Evolutionary conservation across 2,329 filamentous ascomycete genomes (phyloP).

Genomic region (Arthrobotrys megalospora): DNA sequence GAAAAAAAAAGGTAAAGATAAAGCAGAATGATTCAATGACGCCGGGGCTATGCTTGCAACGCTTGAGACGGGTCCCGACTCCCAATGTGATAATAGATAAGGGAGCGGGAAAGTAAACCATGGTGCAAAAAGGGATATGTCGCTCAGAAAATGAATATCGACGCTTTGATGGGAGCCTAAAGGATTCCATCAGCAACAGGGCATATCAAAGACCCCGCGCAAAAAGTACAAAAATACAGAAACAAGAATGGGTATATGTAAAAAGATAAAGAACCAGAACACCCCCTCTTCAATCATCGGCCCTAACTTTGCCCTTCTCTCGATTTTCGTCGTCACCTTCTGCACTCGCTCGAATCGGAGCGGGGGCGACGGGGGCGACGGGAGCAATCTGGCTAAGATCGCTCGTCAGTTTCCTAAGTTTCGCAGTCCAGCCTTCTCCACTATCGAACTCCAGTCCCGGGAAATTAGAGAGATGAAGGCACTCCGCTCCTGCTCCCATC

Average conservation of each 20-base stretch:
- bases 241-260: conserved; percentile 9
- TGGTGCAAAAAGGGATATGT: conserved; percentile 6
- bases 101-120: conserved; percentile 1
- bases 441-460: conserved; percentile 35
- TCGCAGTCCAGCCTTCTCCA: conserved; percentile 19
- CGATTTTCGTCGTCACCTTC: neutral
- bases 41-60: conserved; percentile 22
- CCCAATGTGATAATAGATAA: neutral
- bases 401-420: conserved; percentile 35
- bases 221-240: neutral
- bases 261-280: neutral
- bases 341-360: neutral
- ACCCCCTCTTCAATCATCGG: neutral
- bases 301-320: conserved; percentile 31
- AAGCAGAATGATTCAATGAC: conserved; percentile 11
- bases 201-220: neutral
- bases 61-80: neutral
- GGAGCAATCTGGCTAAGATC: conserved; percentile 23
- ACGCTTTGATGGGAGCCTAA: neutral
- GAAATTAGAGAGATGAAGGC: neutral
- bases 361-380: neutral
- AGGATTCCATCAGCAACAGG: neutral
- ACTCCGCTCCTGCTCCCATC: conserved; percentile 39
- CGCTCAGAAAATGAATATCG: conserved; percentile 7
- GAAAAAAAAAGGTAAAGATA: neutral